These are phyloP conservation scores for Daldinia grandis DNA, from an alignment of 495 filamentous ascomycete genomes.

Conservation along the genomic window DNA sequence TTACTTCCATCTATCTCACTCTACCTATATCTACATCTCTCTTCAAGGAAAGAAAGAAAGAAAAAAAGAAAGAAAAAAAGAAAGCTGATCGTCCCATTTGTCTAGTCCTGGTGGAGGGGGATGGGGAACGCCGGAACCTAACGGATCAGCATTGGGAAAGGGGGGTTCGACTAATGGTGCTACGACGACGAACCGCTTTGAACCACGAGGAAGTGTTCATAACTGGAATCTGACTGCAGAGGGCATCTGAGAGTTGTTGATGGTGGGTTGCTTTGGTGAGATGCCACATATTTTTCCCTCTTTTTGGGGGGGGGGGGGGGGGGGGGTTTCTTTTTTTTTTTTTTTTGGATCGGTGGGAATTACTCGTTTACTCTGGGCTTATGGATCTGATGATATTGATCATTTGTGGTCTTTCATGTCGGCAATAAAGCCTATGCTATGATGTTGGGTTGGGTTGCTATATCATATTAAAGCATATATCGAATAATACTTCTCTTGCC, in stretches of 20 bases:
- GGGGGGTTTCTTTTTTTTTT: too few species aligned
- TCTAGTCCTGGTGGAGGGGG: constrained; percentile 15
- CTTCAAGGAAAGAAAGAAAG: too few species aligned
- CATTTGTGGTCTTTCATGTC: background rate
- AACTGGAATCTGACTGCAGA: constrained; percentile 13
- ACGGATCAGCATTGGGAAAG: background rate
- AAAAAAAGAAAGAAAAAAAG: too few species aligned
- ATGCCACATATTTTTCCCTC: too few species aligned
- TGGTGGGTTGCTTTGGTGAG: background rate
- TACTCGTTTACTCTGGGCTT: background rate
- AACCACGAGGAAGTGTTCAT: constrained; percentile 15
- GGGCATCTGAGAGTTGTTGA: background rate
- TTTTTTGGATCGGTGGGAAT: background rate
- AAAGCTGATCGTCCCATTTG: background rate
- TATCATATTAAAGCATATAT: background rate
- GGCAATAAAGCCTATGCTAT: background rate
- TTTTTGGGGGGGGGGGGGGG: too few species aligned
- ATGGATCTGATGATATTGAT: background rate
- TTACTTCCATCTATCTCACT: background rate
- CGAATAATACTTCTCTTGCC: background rate
- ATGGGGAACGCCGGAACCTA: constrained; percentile 1
- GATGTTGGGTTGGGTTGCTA: background rate
- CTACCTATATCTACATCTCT: background rate
- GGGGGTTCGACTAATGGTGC: constrained; percentile 1
- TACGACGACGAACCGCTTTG: background rate